A percentile compares a stretch with the other conserved stretches of the same genome.
Conservation (phyloP, 1,284 basidiomycete species). For the Malassezia pachydermatis region DNA sequence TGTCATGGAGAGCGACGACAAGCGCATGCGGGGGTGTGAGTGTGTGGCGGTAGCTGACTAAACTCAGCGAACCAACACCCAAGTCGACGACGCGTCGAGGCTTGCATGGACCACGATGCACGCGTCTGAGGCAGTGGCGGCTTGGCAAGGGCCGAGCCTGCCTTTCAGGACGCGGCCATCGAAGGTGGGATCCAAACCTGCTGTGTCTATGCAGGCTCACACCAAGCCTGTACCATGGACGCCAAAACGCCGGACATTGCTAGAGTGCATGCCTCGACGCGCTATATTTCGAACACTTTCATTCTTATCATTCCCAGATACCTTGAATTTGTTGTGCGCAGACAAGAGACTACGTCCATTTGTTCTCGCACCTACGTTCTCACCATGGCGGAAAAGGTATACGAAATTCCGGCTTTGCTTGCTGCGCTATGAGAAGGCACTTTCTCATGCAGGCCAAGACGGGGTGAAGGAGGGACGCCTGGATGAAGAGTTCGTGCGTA, state of each 20-base stretch:
- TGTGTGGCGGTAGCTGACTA: not conserved
- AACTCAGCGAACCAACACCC: not conserved
- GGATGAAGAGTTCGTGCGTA: constrained; percentile 15
- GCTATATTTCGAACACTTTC: constrained; percentile 28
- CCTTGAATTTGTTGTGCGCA: constrained; percentile 22
- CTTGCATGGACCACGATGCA: not conserved
- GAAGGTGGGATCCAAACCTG: too few relatives aligned
- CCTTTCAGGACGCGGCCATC: not conserved
- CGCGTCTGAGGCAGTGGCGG: not conserved
- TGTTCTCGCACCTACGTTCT: constrained; percentile 23
- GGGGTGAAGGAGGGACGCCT: constrained; percentile 18
- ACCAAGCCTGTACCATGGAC: too few relatives aligned
- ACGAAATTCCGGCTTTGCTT: constrained; percentile 19
- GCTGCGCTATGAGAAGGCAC: constrained; percentile 18
- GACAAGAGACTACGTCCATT: constrained; percentile 29
- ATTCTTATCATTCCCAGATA: constrained; percentile 26
- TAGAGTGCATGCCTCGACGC: constrained; percentile 35
- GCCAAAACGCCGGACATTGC: constrained; percentile 25
- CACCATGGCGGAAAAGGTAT: constrained; percentile 30
- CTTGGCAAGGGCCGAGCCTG: constrained; percentile 4
- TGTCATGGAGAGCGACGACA: too few relatives aligned
- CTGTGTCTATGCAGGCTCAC: too few relatives aligned
- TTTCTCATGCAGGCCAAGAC: not conserved
- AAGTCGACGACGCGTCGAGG: not conserved
- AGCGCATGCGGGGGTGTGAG: too few relatives aligned